Base-by-base conservation (phyloP, 495 filamentous ascomycete genomes). In the Hyaloscypha hepaticicola region DNA sequence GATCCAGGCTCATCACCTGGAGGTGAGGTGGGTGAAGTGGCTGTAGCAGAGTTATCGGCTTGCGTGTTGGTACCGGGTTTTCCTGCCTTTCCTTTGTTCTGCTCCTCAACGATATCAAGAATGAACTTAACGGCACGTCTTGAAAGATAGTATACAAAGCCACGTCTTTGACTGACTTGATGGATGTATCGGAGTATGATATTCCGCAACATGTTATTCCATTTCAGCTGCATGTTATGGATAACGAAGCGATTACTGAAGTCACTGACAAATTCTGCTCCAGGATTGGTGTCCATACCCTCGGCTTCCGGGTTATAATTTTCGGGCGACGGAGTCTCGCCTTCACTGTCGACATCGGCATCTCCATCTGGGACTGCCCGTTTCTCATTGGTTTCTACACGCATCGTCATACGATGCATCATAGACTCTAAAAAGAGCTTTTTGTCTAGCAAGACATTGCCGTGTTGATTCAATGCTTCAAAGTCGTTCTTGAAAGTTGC, bases 181-280 rank as follows among this genome's bases (percentile, higher is more conserved):
- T 99, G 96, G 61, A 95, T 95, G 72, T 99, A 99, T 27, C 96
- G 90, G 7, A 99, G 82, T 31, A 99, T 96, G 70, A 97, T 97
- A 72, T 99, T 97, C 45, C 95, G 85, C 24, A 98, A 79, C 2
- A 93, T 87, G 72, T 99, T 98, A 76, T 96, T 98, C 95, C 95
- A 99, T 74, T 99, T 99, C 31, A 98, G 78, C 70, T 99, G 95
- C 70, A 92, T 85, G 72, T 98, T 99, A 79, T 99, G 95, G 26
- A 98, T 88, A 68, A 98, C 92, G 77, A 99, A 99, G 22, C 96
- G 89, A 71, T 99, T 99, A 75, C 96, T 96, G 83, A 97, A 99
- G 75, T 97, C 93, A 34, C 68, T 71, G 29, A 70, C 52, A 25
- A 71, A 71, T 9, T 71, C 69, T 22, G 45, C 64, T 28, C 61